Evolutionary conservation across 768 basidiomycete genomes (phyloP).

Genomic region (Leccinum incarnatum): DNA sequence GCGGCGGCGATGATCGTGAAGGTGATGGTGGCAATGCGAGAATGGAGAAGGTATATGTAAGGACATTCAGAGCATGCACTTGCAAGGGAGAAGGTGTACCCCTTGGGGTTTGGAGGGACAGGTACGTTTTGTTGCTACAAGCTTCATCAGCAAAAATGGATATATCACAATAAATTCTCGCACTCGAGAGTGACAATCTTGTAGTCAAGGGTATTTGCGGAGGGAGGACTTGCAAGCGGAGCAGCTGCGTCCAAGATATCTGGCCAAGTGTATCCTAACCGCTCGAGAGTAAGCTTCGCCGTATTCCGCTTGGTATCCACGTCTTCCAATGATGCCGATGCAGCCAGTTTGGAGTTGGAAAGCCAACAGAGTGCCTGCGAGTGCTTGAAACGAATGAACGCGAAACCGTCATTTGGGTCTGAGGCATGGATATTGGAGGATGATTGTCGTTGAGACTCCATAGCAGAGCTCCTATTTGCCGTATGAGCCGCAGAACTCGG

Average conservation of each 20-base stretch:
- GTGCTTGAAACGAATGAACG: conserved; percentile 24
- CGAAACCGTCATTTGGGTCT: conserved; percentile 7
- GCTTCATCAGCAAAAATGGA: conserved; percentile 4
- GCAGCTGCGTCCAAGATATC: conserved; percentile 37
- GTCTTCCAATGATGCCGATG: conserved; percentile 13
- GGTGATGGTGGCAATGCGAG: conserved; percentile 52
- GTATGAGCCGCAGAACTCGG: not conserved
- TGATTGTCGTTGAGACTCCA: not conserved
- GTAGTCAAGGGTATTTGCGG: conserved; percentile 34
- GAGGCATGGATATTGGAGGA: not conserved
- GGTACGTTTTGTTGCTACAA: conserved; percentile 41
- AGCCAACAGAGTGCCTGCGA: conserved; percentile 25
- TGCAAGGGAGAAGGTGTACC: conserved; percentile 57
- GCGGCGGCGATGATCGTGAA: conserved; percentile 41
- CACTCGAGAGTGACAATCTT: conserved; percentile 22
- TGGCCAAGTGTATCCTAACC: conserved; percentile 43
- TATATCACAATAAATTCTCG: not conserved
- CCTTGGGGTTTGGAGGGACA: conserved; percentile 46
- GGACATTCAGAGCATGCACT: conserved; percentile 46
- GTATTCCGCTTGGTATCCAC: conserved; percentile 11
- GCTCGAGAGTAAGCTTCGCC: conserved; percentile 31
- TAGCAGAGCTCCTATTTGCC: not conserved
- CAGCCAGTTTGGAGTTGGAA: conserved; percentile 19
- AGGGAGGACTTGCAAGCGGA: conserved; percentile 20
- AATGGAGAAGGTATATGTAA: conserved; percentile 47